Conservation (phyloP, 2,329 filamentous ascomycete species). For the Verticillium nonalfalfae region DNA sequence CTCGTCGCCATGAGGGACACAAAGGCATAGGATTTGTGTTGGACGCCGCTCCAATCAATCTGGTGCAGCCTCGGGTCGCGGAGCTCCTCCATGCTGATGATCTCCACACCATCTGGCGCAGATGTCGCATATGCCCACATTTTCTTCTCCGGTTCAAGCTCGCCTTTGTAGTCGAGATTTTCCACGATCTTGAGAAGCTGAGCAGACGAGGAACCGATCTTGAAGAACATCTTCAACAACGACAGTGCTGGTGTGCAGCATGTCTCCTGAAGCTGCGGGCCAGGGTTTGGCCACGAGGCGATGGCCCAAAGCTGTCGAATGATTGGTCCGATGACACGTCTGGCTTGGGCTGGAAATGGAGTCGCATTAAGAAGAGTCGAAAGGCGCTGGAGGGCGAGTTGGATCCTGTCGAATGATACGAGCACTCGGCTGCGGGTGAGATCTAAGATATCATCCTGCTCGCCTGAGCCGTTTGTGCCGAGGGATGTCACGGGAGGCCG, state of each 20-base stretch:
- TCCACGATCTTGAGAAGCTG: constrained; percentile 42
- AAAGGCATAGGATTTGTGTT: constrained; percentile 40
- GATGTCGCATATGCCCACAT: constrained; percentile 48
- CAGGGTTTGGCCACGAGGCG: constrained; percentile 39
- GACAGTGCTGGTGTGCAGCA: constrained; percentile 39
- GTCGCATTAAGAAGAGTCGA: constrained; percentile 53
- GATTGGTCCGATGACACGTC: constrained; percentile 52
- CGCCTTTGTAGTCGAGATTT: constrained; percentile 51
- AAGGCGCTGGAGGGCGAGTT: constrained; percentile 46
- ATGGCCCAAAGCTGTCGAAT: constrained; percentile 59
- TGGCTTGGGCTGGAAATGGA: constrained; percentile 60
- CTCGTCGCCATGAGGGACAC: constrained; percentile 41
- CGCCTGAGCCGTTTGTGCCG: constrained; percentile 10
- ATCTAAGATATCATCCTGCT: constrained; percentile 34
- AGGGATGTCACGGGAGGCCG: background rate
- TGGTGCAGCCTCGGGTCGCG: constrained; percentile 15
- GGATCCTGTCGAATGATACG: constrained; percentile 40
- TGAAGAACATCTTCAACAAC: constrained; percentile 51
- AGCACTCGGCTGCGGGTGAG: constrained; percentile 35
- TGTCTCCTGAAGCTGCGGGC: constrained; percentile 23
- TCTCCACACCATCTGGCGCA: constrained; percentile 42
- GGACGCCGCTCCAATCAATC: constrained; percentile 36
- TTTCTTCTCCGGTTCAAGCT: constrained; percentile 17
- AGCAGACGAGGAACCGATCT: constrained; percentile 44
- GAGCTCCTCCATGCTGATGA: constrained; percentile 24